Base-by-base conservation (phyloP, 129 eudicot species). In the Arctium lappa region DNA sequence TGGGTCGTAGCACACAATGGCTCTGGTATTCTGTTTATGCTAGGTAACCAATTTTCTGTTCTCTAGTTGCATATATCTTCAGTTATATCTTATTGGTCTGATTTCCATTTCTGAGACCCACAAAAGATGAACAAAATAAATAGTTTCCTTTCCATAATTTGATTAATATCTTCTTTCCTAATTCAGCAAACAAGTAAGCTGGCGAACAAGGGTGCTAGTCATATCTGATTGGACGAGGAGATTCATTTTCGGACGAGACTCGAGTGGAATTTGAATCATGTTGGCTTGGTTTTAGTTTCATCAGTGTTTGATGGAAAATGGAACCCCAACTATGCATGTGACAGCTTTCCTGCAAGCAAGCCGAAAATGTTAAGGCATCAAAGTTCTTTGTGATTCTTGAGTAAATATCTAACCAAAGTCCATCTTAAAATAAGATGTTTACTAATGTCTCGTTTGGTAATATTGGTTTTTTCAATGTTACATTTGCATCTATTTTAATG, bases 1-100 rank as follows among this genome's bases (percentile, higher is more conserved):
- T 94, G 86, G 98, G 98, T 62, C 97, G 81, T 29, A 92, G 98
- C 85, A 94, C 98, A 7, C 98, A 92, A 81, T 92, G 98, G 98
- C 91, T 94, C 18, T 94, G 98, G 98, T 94, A 94, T 81, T 94
- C 98, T 31, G 88, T 94, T 22, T 92, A 94, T 56, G 96, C 94
- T 63, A 94, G 98, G 98, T 94, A 63, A 87, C 27, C 48, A 44
- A 13, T 0, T 66, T 79, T 2, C 70, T 63, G 9, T 63, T 22
- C 70, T 22, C 70, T 1, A 33, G 36, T 2, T 5, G 15, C 27
- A 11, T 12, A 36, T 79, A 73, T 63, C 2, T 39, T 77, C 2
- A 13, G 8, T n/a, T 78, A 29, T 75, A 29, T 31, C 16, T 3
- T 30, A 29, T 48, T 15, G 40, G 18, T 75, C n/a, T 75, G 40